These are phyloP conservation scores for Phyllachora maydis DNA, from an alignment of 2,329 filamentous ascomycete species.

Conservation along the genomic window DNA sequence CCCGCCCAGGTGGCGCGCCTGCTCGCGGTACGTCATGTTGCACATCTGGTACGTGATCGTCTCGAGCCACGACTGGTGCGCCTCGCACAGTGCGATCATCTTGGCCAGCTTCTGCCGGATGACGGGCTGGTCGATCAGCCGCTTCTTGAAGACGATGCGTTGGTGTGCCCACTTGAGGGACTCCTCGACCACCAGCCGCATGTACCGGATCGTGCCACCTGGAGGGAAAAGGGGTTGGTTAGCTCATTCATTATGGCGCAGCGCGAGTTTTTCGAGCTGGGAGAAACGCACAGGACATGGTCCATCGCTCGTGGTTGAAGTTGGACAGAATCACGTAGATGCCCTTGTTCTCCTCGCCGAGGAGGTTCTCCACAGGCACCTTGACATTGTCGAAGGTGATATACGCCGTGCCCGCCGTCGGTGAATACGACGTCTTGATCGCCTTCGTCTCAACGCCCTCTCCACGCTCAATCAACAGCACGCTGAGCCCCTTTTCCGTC, in stretches of 20 bases:
- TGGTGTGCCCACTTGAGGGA: conserved; percentile 81
- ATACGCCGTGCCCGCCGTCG: conserved; percentile 57
- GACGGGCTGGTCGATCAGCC: conserved; percentile 62
- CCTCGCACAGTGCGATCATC: conserved; percentile 67
- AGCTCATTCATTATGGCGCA: conserved; percentile 4
- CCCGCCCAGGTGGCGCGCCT: conserved; percentile 54
- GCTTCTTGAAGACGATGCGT: conserved; percentile 65
- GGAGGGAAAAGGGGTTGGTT: conserved; percentile 7
- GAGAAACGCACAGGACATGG: conserved; percentile 40
- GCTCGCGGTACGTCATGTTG: conserved; percentile 61
- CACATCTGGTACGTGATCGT: conserved; percentile 76
- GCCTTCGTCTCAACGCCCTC: conserved; percentile 57
- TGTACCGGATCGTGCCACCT: conserved; percentile 39
- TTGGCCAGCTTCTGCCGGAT: conserved; percentile 74
- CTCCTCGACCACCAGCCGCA: conserved; percentile 55
- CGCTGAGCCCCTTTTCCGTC: conserved; percentile 60
- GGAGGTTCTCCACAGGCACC: conserved; percentile 56
- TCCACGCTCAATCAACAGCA: conserved; percentile 53
- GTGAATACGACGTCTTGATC: conserved; percentile 68
- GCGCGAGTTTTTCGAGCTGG: background rate
- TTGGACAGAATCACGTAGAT: conserved; percentile 71
- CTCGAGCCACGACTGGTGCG: conserved; percentile 75
- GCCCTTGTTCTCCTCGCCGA: conserved; percentile 71
- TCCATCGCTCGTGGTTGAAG: conserved; percentile 76
- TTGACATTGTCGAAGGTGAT: conserved; percentile 76